These are phyloP conservation scores for Leccinum rimulosum DNA, from an alignment of 768 basidiomycete species.

Conservation along the genomic window DNA sequence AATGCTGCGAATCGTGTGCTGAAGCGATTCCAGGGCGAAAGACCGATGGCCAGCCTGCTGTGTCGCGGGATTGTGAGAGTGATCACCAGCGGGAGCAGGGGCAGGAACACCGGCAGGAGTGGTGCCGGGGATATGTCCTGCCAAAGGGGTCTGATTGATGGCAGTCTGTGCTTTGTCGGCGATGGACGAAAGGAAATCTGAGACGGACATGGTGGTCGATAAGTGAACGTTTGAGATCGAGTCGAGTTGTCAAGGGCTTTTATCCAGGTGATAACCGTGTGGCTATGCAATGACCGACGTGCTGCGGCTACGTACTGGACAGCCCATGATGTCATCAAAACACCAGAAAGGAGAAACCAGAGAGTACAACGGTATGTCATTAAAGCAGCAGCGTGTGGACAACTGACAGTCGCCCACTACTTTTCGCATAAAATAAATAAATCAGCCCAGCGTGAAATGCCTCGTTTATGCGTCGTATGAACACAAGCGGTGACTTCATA, in stretches of 20 bases:
- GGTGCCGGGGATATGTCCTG: constrained; percentile 50
- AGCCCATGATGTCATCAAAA: background rate
- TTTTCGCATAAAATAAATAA: constrained; percentile 31
- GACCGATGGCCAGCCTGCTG: constrained; percentile 45
- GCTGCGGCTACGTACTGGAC: background rate
- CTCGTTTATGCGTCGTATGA: constrained; percentile 16
- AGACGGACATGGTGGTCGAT: constrained; percentile 48
- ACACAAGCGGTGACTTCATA: constrained; percentile 38
- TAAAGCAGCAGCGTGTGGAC: constrained; percentile 21
- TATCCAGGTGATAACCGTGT: constrained; percentile 10
- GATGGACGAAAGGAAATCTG: constrained; percentile 61
- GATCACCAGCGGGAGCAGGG: constrained; percentile 30
- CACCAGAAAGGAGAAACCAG: constrained; percentile 6
- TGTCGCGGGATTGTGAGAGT: constrained; percentile 43
- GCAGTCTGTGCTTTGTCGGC: constrained; percentile 78
- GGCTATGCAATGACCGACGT: constrained; percentile 19
- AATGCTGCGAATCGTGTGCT: constrained; percentile 69
- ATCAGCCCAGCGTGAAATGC: constrained; percentile 24
- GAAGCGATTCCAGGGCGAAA: constrained; percentile 58
- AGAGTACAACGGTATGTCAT: constrained; percentile 24
- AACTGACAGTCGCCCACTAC: constrained; percentile 23
- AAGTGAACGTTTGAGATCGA: background rate
- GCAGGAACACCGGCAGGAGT: constrained; percentile 35
- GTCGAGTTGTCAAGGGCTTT: constrained; percentile 21
- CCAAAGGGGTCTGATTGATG: constrained; percentile 59